phyloP scores from a whole-genome alignment of 768 basidiomycete species.

The Tylopilus plumbeoviolaceoides region DNA sequence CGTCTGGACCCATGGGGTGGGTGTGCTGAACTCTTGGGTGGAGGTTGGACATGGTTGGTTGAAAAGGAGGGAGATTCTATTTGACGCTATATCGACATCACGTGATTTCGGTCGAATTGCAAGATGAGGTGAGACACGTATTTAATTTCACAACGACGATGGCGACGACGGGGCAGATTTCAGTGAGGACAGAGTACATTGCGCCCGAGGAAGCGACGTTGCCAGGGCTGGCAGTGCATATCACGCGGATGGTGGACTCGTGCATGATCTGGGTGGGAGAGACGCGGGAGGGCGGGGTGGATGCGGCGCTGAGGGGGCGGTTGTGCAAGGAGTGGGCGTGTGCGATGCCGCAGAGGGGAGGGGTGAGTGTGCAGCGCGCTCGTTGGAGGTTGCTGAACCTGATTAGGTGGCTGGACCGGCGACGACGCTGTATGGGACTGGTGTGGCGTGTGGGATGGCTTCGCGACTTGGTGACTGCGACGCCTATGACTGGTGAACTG shows the following conservation, averaged over 20 bases:
- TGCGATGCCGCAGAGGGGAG: slow-evolving; percentile 56
- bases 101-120: slow-evolving; percentile 10
- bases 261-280: slow-evolving; percentile 82
- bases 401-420: slow-evolving; percentile 33
- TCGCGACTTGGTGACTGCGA: slow-evolving; percentile 67
- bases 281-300: slow-evolving; percentile 44
- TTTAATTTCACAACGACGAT: slow-evolving; percentile 1
- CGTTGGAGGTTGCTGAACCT: background rate
- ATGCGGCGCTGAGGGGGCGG: slow-evolving; percentile 50
- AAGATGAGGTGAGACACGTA: too few relatives aligned
- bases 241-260: slow-evolving; percentile 63
- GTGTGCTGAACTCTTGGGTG: slow-evolving; percentile 7
- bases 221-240: slow-evolving; percentile 60
- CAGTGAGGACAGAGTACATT: slow-evolving; percentile 47
- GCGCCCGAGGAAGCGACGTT: slow-evolving; percentile 45
- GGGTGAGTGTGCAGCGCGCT: slow-evolving; percentile 20
- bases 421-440: slow-evolving; percentile 60
- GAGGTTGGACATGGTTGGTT: background rate
- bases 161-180: slow-evolving; percentile 26
- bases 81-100: slow-evolving; percentile 3
- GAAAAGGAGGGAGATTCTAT: too few relatives aligned
- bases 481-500: too few relatives aligned
- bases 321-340: slow-evolving; percentile 79
- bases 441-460: slow-evolving; percentile 64
- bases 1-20: slow-evolving; percentile 26